These are phyloP conservation scores for Pezicula radicicola DNA, from an alignment of 2,329 filamentous ascomycete genomes.

Conservation along the genomic window DNA sequence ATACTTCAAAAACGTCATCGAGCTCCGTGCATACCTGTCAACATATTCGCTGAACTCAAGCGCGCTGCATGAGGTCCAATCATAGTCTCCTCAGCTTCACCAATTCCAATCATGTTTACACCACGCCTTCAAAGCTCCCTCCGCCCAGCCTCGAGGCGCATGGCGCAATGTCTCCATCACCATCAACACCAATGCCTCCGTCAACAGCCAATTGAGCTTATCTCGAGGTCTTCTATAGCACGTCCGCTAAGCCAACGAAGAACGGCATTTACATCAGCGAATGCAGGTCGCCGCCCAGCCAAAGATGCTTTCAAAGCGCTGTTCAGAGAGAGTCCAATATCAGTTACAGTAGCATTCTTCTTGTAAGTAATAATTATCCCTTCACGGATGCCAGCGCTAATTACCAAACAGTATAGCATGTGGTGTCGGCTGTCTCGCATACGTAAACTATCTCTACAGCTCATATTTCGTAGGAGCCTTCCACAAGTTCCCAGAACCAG, in stretches of 20 bases:
- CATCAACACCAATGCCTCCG: slow-evolving; percentile 22
- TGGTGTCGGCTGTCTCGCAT: slow-evolving; percentile 20
- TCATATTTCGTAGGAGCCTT: slow-evolving; percentile 36
- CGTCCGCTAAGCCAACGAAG: slow-evolving; percentile 22
- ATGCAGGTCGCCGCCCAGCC: slow-evolving; percentile 1
- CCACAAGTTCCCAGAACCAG: slow-evolving; percentile 62
- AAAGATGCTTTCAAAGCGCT: slow-evolving; percentile 16
- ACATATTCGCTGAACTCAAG: neutral
- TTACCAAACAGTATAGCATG: slow-evolving; percentile 19
- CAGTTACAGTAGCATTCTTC: slow-evolving; percentile 21
- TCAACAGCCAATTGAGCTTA: slow-evolving; percentile 17
- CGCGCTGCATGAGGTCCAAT: neutral
- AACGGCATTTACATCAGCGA: slow-evolving; percentile 16
- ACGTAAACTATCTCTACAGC: slow-evolving; percentile 27
- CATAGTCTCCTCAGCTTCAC: neutral
- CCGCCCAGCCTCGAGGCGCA: slow-evolving; percentile 14
- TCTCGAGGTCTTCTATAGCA: slow-evolving; percentile 14
- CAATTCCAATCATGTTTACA: slow-evolving; percentile 19
- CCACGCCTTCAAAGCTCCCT: slow-evolving; percentile 16
- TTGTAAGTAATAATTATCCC: slow-evolving; percentile 9
- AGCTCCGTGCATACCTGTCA: neutral
- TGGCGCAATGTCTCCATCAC: slow-evolving; percentile 24
- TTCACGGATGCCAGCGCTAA: neutral
- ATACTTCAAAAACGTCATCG: neutral
- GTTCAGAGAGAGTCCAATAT: slow-evolving; percentile 24